These are phyloP conservation scores for Brassica carinata DNA, from an alignment of 345 rosid species.

Conservation along the genomic window DNA sequence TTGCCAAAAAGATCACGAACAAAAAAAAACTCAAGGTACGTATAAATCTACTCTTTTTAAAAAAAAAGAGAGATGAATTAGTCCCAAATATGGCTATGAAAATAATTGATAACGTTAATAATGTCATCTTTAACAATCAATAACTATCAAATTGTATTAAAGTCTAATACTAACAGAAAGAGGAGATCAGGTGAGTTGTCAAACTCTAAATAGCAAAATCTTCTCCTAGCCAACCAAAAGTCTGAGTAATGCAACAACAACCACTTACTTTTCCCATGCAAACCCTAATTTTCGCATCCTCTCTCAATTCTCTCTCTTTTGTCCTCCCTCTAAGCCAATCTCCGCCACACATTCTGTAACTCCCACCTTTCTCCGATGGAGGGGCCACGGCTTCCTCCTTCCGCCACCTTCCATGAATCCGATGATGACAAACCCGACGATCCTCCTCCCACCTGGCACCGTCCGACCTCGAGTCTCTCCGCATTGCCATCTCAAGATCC, in stretches of 20 bases:
- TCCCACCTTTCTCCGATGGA: constrained; percentile 58
- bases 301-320: constrained; percentile 26
- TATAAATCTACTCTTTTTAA: background rate
- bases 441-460: constrained; percentile 33
- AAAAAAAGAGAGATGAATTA: background rate
- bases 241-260: constrained; percentile 32
- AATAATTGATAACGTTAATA: background rate
- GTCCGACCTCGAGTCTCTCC: constrained; percentile 37
- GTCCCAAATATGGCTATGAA: background rate
- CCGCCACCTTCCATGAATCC: constrained; percentile 29
- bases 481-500: constrained; percentile 28
- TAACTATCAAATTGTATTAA: background rate
- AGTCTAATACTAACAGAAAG: constrained; percentile 23
- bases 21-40: background rate
- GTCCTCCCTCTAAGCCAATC: constrained; percentile 31
- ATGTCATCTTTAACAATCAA: background rate
- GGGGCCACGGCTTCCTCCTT: constrained; percentile 56
- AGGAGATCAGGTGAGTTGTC: constrained; percentile 21
- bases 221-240: constrained; percentile 30
- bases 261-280: constrained; percentile 46
- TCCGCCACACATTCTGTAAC: constrained; percentile 35
- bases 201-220: constrained; percentile 32
- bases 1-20: background rate
- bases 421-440: constrained; percentile 26
- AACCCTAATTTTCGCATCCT: constrained; percentile 42